Base-by-base conservation (phyloP, 306 rosid species). In the Gillenia trifoliata region DNA sequence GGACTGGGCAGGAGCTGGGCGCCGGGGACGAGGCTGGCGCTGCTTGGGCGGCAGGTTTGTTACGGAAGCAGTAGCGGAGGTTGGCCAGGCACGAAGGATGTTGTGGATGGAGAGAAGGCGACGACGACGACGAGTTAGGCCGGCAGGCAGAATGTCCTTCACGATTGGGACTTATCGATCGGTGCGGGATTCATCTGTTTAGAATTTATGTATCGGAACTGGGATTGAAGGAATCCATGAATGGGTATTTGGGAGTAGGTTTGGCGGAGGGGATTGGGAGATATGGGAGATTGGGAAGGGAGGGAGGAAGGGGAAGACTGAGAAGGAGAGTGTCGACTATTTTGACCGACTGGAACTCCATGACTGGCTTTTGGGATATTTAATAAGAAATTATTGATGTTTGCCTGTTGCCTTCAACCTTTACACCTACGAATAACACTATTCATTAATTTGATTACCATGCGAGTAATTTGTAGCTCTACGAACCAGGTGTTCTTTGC, bases 1-100 rank as follows among this genome's bases (percentile, higher is more conserved):
- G 36, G 98, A 90, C 40, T 78, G 86, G 9, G 82, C 83, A 93
- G 85, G 74, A 84, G 89, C 83, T 91, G 97, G 19, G 97, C 98
- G 74, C 93, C 96, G 72, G 63, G 43, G 6, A 93, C 91, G 87
- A 93, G 91, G 87, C n/a, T 86, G 89, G 66, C 90, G 84, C 68
- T 93, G 98, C 88, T 68, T 84, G 80, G 71, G 77, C 64, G 8
- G 20, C 10, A 78, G 88, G 9, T 22, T 85, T 81, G 76, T 54
- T 54, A 31, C 63, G 63, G 63, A 25, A 11, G 63, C 30, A 19
- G 31, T 67, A 76, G 1, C 87, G 79, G 69, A 74, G 31, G 38
- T 76, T 83, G 75, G 90, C 11, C 19, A 79, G 60, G 63, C 84
- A 28, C 20, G 83, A 10, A 97, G 98, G 64, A 93, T 74, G 60